These are phyloP conservation scores for Chrysopogon serrulatus DNA, from an alignment of 176 grass and related monocot species.

Conservation along the genomic window DNA sequence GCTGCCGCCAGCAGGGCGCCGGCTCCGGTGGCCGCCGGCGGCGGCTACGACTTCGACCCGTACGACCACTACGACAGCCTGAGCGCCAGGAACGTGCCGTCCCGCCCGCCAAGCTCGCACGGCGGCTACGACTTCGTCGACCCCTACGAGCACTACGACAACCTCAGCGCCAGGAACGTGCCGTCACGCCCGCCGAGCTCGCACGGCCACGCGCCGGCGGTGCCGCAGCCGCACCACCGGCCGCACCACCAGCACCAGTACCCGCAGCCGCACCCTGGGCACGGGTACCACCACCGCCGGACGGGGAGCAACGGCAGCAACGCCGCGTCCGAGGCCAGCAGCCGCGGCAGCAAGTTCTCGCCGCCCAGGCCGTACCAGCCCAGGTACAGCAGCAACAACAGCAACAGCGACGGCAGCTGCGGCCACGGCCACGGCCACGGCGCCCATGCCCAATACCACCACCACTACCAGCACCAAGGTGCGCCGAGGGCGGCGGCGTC, in stretches of 20 bases:
- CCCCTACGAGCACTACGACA: conserved; percentile 47
- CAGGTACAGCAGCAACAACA: conserved; percentile 10
- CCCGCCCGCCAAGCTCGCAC: conserved; percentile 15
- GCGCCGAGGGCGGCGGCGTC: background rate
- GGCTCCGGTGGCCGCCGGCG: background rate
- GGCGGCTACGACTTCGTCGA: background rate
- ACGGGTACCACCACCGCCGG: conserved; percentile 30
- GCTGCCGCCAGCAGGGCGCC: background rate
- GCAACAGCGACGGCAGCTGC: background rate
- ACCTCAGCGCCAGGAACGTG: conserved; percentile 14
- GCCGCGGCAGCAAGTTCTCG: conserved; percentile 52
- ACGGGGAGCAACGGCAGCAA: conserved; percentile 38
- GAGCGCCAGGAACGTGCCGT: background rate
- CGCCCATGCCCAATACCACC: background rate
- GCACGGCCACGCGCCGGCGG: background rate
- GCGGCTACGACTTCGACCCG: conserved; percentile 34
- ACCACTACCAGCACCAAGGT: background rate
- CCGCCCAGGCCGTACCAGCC: conserved; percentile 50
- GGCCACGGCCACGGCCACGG: background rate
- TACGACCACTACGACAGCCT: conserved; percentile 51
- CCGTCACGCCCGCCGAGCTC: conserved; percentile 14
- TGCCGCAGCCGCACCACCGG: background rate
- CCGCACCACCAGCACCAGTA: background rate
- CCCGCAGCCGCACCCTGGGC: background rate
- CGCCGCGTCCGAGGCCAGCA: conserved; percentile 30